Evolutionary conservation across 2,329 filamentous ascomycete genomes (phyloP).

Genomic region (Fusarium sulawesiense): DNA sequence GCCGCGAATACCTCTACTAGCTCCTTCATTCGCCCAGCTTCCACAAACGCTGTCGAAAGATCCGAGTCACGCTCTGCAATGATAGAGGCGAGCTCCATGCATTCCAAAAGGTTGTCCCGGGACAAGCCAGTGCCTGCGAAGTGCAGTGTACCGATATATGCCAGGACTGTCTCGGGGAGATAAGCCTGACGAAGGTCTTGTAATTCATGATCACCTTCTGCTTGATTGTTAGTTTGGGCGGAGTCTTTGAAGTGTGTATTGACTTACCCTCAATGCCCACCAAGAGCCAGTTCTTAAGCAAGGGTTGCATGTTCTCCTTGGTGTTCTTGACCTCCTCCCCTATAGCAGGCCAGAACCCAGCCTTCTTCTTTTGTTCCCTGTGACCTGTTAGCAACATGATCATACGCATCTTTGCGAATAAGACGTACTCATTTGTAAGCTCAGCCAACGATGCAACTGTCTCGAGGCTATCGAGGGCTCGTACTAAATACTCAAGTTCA

Average conservation of each 20-base stretch:
- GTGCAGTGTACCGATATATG: conserved; percentile 84
- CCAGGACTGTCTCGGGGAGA: conserved; percentile 85
- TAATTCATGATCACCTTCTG: conserved; percentile 71
- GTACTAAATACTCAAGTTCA: conserved; percentile 75
- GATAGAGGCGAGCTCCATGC: conserved; percentile 84
- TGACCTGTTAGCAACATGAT: conserved; percentile 43
- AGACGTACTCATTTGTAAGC: conserved; percentile 63
- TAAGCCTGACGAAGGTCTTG: conserved; percentile 77
- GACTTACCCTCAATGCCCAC: conserved; percentile 65
- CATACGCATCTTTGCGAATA: too few species aligned
- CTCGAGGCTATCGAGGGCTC: conserved; percentile 75
- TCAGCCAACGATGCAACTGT: conserved; percentile 69
- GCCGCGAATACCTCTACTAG: conserved; percentile 80
- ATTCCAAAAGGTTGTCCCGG: conserved; percentile 81
- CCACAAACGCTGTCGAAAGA: conserved; percentile 72
- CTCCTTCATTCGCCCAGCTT: conserved; percentile 77
- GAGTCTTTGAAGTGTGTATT: not conserved
- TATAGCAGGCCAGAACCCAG: conserved; percentile 67
- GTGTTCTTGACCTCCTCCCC: conserved; percentile 64
- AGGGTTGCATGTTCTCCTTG: conserved; percentile 67
- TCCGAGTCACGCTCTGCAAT: conserved; percentile 79
- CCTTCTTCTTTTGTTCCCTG: conserved; percentile 52
- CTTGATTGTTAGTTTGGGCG: conserved; percentile 17
- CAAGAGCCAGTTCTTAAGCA: conserved; percentile 74
- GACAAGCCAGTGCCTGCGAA: conserved; percentile 79